Evolutionary conservation across 129 eudicot genomes (phyloP).

Genomic region (Smallanthus sonchifolius): DNA sequence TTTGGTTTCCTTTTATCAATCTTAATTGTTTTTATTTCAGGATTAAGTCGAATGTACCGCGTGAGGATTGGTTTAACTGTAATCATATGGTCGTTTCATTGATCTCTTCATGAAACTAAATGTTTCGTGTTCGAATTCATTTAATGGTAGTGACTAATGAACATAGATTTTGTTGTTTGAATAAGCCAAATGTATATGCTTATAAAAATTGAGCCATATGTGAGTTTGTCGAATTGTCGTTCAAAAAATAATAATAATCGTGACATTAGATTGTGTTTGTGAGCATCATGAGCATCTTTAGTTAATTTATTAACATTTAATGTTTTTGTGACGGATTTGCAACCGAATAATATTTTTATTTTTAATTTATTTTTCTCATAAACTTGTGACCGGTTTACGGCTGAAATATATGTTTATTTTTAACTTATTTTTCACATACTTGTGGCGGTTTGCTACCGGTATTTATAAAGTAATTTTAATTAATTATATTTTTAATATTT

Average conservation of each 20-base stretch:
- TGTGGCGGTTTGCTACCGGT: too few relatives aligned
- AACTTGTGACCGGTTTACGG: too few relatives aligned
- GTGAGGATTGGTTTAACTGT: not conserved
- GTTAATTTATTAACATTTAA: too few relatives aligned
- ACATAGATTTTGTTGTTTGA: not conserved
- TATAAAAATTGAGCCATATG: not conserved
- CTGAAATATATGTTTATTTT: too few relatives aligned
- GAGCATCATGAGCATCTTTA: not conserved
- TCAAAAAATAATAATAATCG: not conserved
- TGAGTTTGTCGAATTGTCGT: not conserved
- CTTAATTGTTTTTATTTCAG: constrained; percentile 5
- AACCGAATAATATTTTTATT: too few relatives aligned
- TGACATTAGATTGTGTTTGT: not conserved
- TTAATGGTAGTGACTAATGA: not conserved
- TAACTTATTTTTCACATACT: too few relatives aligned
- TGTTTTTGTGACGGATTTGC: too few relatives aligned
- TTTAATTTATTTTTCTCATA: too few relatives aligned
- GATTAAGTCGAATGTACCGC: not conserved
- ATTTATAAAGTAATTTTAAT: too few relatives aligned
- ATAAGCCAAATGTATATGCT: not conserved
- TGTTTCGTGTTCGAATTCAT: not conserved
- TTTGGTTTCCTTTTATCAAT: not conserved
- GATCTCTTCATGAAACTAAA: not conserved
- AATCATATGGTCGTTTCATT: not conserved
- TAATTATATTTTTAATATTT: too few relatives aligned